These are phyloP conservation scores for Colletotrichum neosansevieriae DNA, from an alignment of 2,329 filamentous ascomycete species.

Conservation along the genomic window DNA sequence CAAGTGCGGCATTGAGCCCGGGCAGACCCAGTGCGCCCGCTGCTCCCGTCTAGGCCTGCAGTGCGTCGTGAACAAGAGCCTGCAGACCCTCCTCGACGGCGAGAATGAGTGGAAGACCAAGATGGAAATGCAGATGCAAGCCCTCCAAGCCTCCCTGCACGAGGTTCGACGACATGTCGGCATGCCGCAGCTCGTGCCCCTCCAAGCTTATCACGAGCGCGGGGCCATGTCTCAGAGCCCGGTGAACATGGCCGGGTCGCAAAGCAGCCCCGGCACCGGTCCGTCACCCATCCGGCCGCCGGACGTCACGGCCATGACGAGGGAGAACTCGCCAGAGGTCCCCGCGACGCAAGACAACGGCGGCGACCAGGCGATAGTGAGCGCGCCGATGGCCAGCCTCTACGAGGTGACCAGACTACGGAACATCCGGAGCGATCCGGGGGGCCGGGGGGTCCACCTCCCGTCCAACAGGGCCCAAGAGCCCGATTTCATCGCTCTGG, in stretches of 20 bases:
- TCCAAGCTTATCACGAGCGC: conserved; percentile 11
- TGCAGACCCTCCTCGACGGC: conserved; percentile 66
- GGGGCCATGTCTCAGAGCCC: conserved; percentile 38
- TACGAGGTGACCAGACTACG: conserved; percentile 50
- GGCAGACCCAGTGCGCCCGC: conserved; percentile 59
- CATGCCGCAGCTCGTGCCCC: conserved; percentile 33
- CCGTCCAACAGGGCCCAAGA: conserved; percentile 37
- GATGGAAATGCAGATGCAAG: conserved; percentile 46
- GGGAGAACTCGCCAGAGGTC: conserved; percentile 48
- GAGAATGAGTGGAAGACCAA: conserved; percentile 59
- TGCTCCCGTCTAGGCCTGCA: conserved; percentile 62
- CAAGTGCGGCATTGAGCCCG: conserved; percentile 62
- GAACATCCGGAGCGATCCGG: conserved; percentile 49
- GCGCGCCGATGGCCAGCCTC: conserved; percentile 49
- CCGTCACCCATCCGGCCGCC: conserved; percentile 42
- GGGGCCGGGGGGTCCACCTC: conserved; percentile 39
- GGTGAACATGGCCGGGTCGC: conserved; percentile 25
- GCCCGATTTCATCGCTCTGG: conserved; percentile 48
- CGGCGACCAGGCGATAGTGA: conserved; percentile 47
- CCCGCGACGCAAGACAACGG: conserved; percentile 39
- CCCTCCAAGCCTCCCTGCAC: conserved; percentile 45
- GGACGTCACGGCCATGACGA: conserved; percentile 48
- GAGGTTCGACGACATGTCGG: conserved; percentile 45
- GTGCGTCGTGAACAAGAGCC: conserved; percentile 67
- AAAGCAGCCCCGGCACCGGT: conserved; percentile 40